These are phyloP conservation scores for Fusarium annulatum DNA, from an alignment of 2,329 filamentous ascomycete species.

Conservation along the genomic window DNA sequence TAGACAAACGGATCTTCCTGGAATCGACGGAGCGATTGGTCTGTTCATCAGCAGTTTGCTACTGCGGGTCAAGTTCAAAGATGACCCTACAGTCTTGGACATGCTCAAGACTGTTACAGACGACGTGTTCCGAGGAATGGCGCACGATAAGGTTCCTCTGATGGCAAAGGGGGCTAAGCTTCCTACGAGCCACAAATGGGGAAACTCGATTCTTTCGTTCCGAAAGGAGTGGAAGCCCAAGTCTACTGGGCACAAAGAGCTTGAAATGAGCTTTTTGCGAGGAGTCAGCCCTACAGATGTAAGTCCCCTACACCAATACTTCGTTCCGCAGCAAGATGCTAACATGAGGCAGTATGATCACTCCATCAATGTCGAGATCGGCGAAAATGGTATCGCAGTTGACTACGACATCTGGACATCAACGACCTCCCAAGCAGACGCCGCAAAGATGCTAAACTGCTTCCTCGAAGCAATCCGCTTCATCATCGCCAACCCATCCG, in stretches of 20 bases:
- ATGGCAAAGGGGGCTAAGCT: not conserved
- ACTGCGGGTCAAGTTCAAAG: not conserved
- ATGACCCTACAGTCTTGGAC: not conserved
- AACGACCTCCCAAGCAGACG: not conserved
- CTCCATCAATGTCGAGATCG: not conserved
- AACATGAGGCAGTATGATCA: not conserved
- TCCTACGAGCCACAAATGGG: not conserved
- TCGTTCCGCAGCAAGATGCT: fast-evolving
- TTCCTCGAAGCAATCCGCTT: not conserved
- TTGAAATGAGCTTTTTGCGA: not conserved
- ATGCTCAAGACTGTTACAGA: not conserved
- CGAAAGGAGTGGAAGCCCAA: constrained; percentile 1
- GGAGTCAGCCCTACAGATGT: not conserved
- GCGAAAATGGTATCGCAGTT: not conserved
- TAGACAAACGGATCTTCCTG: not conserved
- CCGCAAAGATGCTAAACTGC: not conserved
- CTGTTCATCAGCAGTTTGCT: not conserved
- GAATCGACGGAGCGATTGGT: not conserved
- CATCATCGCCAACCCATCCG: not conserved
- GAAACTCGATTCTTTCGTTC: not conserved
- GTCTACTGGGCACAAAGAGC: not conserved
- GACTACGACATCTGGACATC: constrained; percentile 4
- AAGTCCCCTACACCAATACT: fast-evolving
- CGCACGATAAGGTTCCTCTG: not conserved
- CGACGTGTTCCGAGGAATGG: not conserved